These are phyloP conservation scores for Nymphaea colorata DNA, from an alignment of 164 flowering plant genomes.

Conservation along the genomic window DNA sequence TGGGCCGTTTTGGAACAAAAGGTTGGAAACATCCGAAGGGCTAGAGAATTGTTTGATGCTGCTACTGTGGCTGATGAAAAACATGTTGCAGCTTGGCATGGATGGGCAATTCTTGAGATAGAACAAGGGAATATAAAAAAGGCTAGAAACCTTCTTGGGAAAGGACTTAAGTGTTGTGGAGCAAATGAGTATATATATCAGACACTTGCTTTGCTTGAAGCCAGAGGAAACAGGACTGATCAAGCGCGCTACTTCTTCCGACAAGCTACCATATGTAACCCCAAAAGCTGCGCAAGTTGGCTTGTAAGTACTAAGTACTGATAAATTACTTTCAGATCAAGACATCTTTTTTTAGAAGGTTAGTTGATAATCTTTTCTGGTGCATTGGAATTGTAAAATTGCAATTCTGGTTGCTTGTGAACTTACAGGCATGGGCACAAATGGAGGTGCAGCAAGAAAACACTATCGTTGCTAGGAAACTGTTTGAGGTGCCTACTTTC, in stretches of 20 bases:
- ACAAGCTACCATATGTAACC: slow-evolving; percentile 83
- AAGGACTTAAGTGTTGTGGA: slow-evolving; percentile 71
- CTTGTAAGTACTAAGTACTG: slow-evolving; percentile 47
- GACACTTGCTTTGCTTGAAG: slow-evolving; percentile 85
- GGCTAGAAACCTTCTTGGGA: slow-evolving; percentile 77
- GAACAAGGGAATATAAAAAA: slow-evolving; percentile 77
- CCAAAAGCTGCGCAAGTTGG: slow-evolving; percentile 98
- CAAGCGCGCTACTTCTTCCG: slow-evolving; percentile 76
- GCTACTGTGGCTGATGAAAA: slow-evolving; percentile 85
- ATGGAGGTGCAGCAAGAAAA: slow-evolving; percentile 72
- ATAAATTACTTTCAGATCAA: not conserved
- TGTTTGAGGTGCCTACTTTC: slow-evolving; percentile 53
- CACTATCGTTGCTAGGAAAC: slow-evolving; percentile 37
- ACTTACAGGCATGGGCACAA: slow-evolving; percentile 85
- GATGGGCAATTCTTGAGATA: slow-evolving; percentile 90
- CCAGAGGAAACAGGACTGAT: slow-evolving; percentile 58
- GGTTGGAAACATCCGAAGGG: slow-evolving; percentile 68
- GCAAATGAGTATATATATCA: slow-evolving; percentile 89
- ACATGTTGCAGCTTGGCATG: slow-evolving; percentile 97
- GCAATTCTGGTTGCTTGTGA: not conserved
- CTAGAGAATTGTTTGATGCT: slow-evolving; percentile 91
- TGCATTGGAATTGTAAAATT: no score
- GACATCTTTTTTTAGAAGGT: not conserved
- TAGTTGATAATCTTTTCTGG: no score
- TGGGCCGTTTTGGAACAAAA: slow-evolving; percentile 93